Base-by-base conservation (phyloP, 495 filamentous ascomycete species). In the Rhypophila decipiens region DNA sequence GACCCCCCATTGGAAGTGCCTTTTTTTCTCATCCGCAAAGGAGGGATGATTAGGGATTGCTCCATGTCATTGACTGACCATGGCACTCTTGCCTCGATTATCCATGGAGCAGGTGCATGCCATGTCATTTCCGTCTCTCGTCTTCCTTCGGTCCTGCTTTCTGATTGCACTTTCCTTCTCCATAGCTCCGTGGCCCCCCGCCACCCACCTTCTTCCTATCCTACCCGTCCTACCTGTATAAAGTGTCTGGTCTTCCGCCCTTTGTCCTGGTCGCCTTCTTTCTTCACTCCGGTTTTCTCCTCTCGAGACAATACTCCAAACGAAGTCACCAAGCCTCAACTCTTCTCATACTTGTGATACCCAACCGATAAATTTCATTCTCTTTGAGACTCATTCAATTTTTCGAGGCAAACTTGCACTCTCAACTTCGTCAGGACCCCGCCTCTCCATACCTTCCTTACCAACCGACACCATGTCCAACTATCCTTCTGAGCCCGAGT, bases 401-500 rank as follows among this genome's bases (percentile, higher is more conserved):
- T 37, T 24, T 34, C 39, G n/a, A n/a, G n/a, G n/a, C n/a, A n/a
- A n/a, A n/a, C n/a, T n/a, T n/a, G n/a, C n/a, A n/a, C n/a, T n/a
- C n/a, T n/a, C n/a, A n/a, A n/a, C 44, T 27, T 34, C 11, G n/a
- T 13, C 39, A 34, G 38, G 29, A 11, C 33, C 38, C 39, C 23
- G 24, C 18, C 18, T 7, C 19, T 24, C 20, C 36, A 13, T 33
- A 37, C 33, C 47, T 17, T 33, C 13, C 39, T 33, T 42, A 21
- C n/a, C 20, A 22, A 34, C 44, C 39, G 48, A 44, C 59, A 75
- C 27, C 57, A 94, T 95, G 88, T 87, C 88, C 48, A 85, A 94
- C 77, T 74, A 90, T 60, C 79, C 88, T 42, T 68, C 71, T 47
- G 93, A 98, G 78, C 91, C 93, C 64, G 93, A 98, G 75, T 98